Evolutionary conservation across 2,329 filamentous ascomycete species (phyloP), one percentile per base, ranked within the genome.

Genomic region (Fusarium proliferatum): DNA sequence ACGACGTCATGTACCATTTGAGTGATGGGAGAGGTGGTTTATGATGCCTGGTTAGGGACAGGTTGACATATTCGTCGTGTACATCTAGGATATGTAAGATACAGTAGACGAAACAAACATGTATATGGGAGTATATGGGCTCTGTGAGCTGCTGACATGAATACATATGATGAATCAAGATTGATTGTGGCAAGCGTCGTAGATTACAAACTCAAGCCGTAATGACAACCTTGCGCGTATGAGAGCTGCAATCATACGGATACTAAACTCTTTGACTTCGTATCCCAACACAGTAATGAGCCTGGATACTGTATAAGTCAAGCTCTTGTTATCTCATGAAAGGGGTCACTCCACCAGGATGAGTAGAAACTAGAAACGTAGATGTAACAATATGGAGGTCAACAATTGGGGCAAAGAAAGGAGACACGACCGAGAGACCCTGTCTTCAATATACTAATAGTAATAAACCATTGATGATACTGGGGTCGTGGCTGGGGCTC

Each of bases 21-120:
- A 69, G 68, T 53, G 58, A 64, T 45, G 26, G 41, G 42, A 48
- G 57, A 49, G 60, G 51, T 11, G 36, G 62, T 21, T 52, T 39
- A 52, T 63, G 59, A 52, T 61, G 23, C 52, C 63, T 41, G 34
- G 30, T 39, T 41, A 56, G 46, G 30, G 62, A 67, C 26, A 45
- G 51, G 45, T 60, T 64, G 62, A 64, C 30, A 39, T 62, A 59
- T 67, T 73, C 64, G 71, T 64, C 66, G 62, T 77, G 76, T 78
- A 77, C 61, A 78, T 73, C 62, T 74, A 76, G 68, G 70, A 70
- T 46, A 75, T 78, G 73, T 77, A 77, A 76, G 69, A 78, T 77
- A 77, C 51, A 69, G 63, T 64, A 66, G 63, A 69, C 62, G 62
- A 73, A 51, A n/a, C 43, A 58, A 46, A 69, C 46, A 55, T 55